These are phyloP conservation scores for Mycena venus DNA, from an alignment of 768 basidiomycete genomes.

Conservation along the genomic window DNA sequence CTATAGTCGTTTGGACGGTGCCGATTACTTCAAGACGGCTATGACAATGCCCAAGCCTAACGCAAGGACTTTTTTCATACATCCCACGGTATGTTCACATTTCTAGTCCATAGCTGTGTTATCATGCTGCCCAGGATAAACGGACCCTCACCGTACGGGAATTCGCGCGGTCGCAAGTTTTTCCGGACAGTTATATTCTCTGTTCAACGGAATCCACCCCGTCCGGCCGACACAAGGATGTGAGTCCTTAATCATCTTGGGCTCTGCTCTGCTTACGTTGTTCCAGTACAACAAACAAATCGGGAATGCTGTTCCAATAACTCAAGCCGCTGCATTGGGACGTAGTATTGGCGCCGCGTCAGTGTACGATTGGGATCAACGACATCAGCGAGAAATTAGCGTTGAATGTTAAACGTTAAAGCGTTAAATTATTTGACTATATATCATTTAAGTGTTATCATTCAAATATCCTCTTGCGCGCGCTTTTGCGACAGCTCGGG, in stretches of 20 bases:
- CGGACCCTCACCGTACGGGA: slow-evolving; percentile 62
- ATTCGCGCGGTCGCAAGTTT: slow-evolving; percentile 68
- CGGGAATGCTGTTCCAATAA: slow-evolving; percentile 28
- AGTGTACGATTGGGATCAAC: neutral
- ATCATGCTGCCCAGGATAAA: slow-evolving; percentile 55
- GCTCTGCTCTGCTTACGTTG: neutral
- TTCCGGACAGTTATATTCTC: slow-evolving; percentile 63
- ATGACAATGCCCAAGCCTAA: slow-evolving; percentile 6
- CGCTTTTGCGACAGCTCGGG: too few relatives aligned
- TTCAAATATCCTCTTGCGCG: too few relatives aligned
- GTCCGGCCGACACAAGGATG: neutral
- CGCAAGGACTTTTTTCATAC: neutral
- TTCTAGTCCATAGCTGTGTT: neutral
- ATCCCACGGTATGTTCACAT: slow-evolving; percentile 7
- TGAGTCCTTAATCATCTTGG: neutral
- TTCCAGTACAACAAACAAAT: slow-evolving; percentile 18
- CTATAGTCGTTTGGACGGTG: slow-evolving; percentile 12
- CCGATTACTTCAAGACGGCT: slow-evolving; percentile 8
- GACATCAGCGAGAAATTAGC: neutral
- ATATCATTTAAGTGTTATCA: too few relatives aligned
- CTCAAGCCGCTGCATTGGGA: slow-evolving; percentile 20
- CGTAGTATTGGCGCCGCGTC: slow-evolving; percentile 15
- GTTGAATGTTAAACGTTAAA: too few relatives aligned
- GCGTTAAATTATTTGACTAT: too few relatives aligned
- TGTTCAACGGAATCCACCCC: slow-evolving; percentile 49